Evolutionary conservation across 768 basidiomycete genomes (phyloP), one percentile per base, ranked within the genome.

Genomic region (Collybia sordida): DNA sequence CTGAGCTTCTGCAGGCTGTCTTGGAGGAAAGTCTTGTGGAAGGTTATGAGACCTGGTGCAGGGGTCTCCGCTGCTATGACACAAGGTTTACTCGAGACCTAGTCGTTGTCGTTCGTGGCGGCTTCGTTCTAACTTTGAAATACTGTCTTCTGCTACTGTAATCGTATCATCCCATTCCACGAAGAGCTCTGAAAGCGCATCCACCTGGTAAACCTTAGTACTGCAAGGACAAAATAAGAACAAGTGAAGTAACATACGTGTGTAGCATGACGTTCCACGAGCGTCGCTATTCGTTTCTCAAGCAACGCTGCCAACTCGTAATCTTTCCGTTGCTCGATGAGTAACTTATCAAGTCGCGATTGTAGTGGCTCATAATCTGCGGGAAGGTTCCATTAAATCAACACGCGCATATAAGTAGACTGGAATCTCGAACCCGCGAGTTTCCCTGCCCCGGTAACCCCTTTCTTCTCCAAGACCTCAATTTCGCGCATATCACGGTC

Each of bases 401-500:
- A 31, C 19, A 36, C 23, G 14, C 5, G 14, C n/a, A 28, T 24
- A 11, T 31, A 14, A n/a, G n/a, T n/a, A n/a, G n/a, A n/a, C n/a
- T 23, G 40, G 25, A 28, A 34, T 18, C 19, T 59, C 59, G 9
- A 45, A 86, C 87, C 82, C 45, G 74, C 70, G 2, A 93, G 79
- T 54, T 83, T 86, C 3, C 90, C 90, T 0, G 89, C 86, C 5
- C 80, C 79, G 3, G 82, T 75, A 7, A 89, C 83, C 27, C 88
- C 88, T 54, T 82, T 87, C 59, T 78, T 77, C 57, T 88, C 84
- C 40, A 92, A 66, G 12, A 73, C 65, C 50, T 85, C 83, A 25
- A 93, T 88, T 61, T 92, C 90, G 31, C 78, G 79, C 77, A 92
- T 80, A 57, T 91, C 89, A 6, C 86, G 80, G 57, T 93, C 91